Evolutionary conservation across 2,329 filamentous ascomycete genomes (phyloP).

Genomic region (Xylariaceae sp.): DNA sequence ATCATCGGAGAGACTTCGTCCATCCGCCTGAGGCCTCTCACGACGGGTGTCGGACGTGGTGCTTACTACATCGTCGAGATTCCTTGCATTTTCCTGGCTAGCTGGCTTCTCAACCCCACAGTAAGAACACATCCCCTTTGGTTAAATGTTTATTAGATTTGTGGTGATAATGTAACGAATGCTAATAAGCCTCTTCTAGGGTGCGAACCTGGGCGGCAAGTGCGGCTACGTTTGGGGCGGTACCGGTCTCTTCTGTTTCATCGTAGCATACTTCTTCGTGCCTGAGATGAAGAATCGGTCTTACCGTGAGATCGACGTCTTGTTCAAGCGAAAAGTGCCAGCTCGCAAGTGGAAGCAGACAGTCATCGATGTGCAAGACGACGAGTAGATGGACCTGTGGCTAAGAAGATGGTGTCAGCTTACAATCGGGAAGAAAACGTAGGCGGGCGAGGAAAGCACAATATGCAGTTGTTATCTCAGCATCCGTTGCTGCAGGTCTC

Average conservation of each 20-base stretch:
- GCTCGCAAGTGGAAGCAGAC: conserved; percentile 55
- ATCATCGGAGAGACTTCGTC: conserved; percentile 65
- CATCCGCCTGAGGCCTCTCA: conserved; percentile 61
- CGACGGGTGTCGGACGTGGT: conserved; percentile 60
- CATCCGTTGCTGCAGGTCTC: no score
- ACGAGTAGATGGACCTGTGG: conserved; percentile 55
- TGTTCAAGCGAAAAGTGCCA: conserved; percentile 49
- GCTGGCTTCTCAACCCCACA: conserved; percentile 56
- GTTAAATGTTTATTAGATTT: no score
- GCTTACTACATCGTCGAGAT: conserved; percentile 62
- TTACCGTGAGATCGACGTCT: conserved; percentile 59
- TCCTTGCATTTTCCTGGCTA: conserved; percentile 60
- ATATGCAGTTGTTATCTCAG: no score
- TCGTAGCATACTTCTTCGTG: conserved; percentile 43
- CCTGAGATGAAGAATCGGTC: conserved; percentile 56
- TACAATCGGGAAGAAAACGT: no score
- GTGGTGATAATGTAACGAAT: no score
- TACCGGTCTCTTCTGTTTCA: conserved; percentile 51
- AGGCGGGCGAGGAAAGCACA: no score
- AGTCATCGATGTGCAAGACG: conserved; percentile 52
- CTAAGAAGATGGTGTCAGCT: no score
- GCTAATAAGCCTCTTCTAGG: no score
- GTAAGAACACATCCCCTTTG: no score
- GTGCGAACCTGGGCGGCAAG: conserved; percentile 45
- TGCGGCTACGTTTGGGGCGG: conserved; percentile 58